Percentiles rank a stretch among this genome's conserved stretches.
phyloP scores from a whole-genome alignment of 1,139 yeast species.

The Saccharomyces hybrid region DNA sequence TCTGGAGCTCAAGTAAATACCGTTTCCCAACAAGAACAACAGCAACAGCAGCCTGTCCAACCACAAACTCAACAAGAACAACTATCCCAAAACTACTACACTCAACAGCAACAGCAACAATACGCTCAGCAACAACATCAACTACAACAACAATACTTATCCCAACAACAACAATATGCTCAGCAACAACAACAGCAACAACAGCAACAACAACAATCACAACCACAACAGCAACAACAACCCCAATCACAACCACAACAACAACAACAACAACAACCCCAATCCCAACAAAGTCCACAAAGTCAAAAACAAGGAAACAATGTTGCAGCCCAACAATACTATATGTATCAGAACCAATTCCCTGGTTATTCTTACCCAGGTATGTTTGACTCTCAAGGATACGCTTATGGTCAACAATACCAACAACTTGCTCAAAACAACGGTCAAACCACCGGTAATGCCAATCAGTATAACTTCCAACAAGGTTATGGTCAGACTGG shows the following conservation, averaged over 20 bases:
- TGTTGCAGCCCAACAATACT: conserved; percentile 28
- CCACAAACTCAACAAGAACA: conserved; percentile 7
- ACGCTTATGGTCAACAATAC: conserved; percentile 25
- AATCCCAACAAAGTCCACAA: conserved; percentile 11
- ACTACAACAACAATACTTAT: conserved; percentile 7
- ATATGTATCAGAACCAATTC: conserved; percentile 31
- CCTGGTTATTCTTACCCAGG: conserved; percentile 35
- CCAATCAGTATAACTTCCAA: conserved; percentile 17
- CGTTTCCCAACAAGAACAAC: conserved; percentile 1
- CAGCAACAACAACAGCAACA: conserved; percentile 5
- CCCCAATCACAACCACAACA: conserved; percentile 12
- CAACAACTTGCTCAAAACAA: conserved; percentile 17
- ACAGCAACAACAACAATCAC: conserved; percentile 11
- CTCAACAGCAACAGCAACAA: conserved; percentile 6
- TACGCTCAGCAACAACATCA: conserved; percentile 7
- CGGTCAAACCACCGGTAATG: conserved; percentile 10
- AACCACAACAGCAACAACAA: background rate
- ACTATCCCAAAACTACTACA: conserved; percentile 4
- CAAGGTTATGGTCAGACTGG: conserved; percentile 18
- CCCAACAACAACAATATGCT: conserved; percentile 5
- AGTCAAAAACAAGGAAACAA: conserved; percentile 12
- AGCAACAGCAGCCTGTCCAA: conserved; percentile 3
- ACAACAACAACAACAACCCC: conserved; percentile 14
- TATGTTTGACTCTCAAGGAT: conserved; percentile 29
- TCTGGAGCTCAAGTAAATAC: background rate